A percentile compares a stretch with the other conserved stretches of the same genome.
Evolutionary conservation across 2,329 filamentous ascomycete genomes (phyloP).

Genomic region (Daldinia eschscholtzii): DNA sequence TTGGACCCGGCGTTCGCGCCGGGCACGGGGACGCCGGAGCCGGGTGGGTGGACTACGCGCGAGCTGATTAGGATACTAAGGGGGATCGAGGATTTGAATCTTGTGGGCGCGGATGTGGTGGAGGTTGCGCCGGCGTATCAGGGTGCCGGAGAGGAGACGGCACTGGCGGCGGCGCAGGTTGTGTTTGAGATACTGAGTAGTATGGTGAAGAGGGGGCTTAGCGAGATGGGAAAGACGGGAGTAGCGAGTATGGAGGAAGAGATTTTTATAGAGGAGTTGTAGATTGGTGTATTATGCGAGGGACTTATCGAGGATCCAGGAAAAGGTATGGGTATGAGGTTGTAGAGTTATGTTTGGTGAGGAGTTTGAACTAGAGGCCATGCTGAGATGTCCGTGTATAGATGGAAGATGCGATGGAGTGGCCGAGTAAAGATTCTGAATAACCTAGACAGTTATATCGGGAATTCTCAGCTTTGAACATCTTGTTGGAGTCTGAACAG

Average conservation of each 20-base stretch:
- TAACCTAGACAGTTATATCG: background rate
- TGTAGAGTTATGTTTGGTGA: background rate
- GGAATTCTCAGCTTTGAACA: background rate
- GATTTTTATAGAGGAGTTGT: slow-evolving; percentile 47
- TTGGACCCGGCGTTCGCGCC: slow-evolving; percentile 76
- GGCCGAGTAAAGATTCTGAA: background rate
- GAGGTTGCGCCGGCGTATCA: slow-evolving; percentile 91
- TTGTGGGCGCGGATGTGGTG: slow-evolving; percentile 91
- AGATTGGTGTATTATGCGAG: background rate
- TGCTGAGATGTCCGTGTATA: background rate
- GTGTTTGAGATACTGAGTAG: slow-evolving; percentile 87
- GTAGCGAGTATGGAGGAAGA: slow-evolving; percentile 32
- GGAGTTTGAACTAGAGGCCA: background rate
- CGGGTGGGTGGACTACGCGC: slow-evolving; percentile 90
- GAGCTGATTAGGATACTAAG: slow-evolving; percentile 87
- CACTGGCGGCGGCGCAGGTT: slow-evolving; percentile 85
- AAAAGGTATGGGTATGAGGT: background rate
- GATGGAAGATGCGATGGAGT: background rate
- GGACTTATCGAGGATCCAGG: background rate
- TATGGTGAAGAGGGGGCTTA: slow-evolving; percentile 70
- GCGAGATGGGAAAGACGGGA: slow-evolving; percentile 54
- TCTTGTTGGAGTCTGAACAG: background rate
- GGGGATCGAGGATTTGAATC: slow-evolving; percentile 83
- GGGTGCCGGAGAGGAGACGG: slow-evolving; percentile 82
- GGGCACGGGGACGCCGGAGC: slow-evolving; percentile 89